Percentiles rank a stretch among this genome's conserved stretches.
Evolutionary conservation across 306 rosid species (phyloP).

Genomic region (Malus sylvestris): DNA sequence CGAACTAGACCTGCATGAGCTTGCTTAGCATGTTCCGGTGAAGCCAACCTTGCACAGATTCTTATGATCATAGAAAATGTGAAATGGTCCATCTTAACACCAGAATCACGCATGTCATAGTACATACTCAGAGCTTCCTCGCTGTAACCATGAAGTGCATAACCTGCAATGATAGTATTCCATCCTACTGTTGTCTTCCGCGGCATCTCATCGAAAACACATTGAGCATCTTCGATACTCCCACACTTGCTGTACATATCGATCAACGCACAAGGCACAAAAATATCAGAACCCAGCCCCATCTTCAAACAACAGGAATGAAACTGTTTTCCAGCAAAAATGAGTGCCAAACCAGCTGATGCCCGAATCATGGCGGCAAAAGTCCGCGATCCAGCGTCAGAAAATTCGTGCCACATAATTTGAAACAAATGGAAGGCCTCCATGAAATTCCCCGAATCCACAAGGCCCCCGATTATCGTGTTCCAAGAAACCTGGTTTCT

Average conservation of each 20-base stretch:
- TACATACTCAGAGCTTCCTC: conserved; percentile 69
- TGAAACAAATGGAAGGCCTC: conserved; percentile 57
- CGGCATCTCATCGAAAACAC: conserved; percentile 71
- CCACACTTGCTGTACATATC: conserved; percentile 91
- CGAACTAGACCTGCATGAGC: conserved; percentile 84
- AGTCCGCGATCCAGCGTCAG: conserved; percentile 43
- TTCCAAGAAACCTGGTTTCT: conserved; percentile 55
- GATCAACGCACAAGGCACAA: conserved; percentile 67
- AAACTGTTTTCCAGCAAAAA: conserved; percentile 55
- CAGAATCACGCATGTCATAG: conserved; percentile 58
- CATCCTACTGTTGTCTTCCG: conserved; percentile 71
- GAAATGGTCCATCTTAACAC: conserved; percentile 67
- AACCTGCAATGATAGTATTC: conserved; percentile 81
- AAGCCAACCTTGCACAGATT: conserved; percentile 80
- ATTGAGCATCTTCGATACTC: conserved; percentile 66
- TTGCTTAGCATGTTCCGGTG: conserved; percentile 69
- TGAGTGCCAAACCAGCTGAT: conserved; percentile 53
- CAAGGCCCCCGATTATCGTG: conserved; percentile 53
- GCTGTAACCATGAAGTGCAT: conserved; percentile 78
- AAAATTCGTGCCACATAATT: conserved; percentile 59
- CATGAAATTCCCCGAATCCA: conserved; percentile 52
- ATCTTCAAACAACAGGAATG: conserved; percentile 74
- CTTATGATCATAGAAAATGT: conserved; percentile 68
- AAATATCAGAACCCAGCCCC: conserved; percentile 43
- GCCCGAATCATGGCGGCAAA: conserved; percentile 63